phyloP scores from a whole-genome alignment of 306 rosid species.

The Albizia julibrissin region DNA sequence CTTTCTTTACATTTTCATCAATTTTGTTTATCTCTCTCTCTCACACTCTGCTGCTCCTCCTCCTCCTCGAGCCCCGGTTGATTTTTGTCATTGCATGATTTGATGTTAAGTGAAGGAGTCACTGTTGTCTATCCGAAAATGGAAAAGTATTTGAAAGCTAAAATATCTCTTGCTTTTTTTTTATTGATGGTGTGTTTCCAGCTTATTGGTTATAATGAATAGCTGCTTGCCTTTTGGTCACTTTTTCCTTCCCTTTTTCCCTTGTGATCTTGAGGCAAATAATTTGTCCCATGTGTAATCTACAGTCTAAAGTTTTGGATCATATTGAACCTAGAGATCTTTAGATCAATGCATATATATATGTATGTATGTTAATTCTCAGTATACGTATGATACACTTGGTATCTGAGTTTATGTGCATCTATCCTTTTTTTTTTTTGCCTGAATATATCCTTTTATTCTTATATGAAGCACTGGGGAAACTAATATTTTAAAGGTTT shows the following conservation, averaged over 20 bases:
- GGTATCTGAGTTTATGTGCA: not conserved
- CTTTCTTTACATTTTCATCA: not conserved
- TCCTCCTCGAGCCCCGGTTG: slow-evolving; percentile 14
- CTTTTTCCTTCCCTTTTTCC: not conserved
- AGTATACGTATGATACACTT: not conserved
- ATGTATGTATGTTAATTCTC: not conserved
- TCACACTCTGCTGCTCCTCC: not conserved
- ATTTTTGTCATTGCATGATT: slow-evolving; percentile 34
- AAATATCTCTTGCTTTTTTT: slow-evolving; percentile 12
- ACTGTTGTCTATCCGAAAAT: slow-evolving; percentile 38
- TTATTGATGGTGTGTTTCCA: not conserved
- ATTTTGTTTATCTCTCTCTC: not conserved
- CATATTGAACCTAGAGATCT: slow-evolving; percentile 11
- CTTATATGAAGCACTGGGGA: not conserved
- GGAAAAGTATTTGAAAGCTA: slow-evolving; percentile 29
- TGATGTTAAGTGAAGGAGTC: slow-evolving; percentile 31
- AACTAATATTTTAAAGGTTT: not conserved
- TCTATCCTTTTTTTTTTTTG: not conserved
- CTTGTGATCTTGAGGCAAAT: slow-evolving; percentile 7
- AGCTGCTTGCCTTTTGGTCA: slow-evolving; percentile 25
- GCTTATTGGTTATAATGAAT: slow-evolving; percentile 1
- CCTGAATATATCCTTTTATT: not conserved
- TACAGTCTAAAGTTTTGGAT: slow-evolving; percentile 43
- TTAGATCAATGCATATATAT: not conserved
- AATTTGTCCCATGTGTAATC: slow-evolving; percentile 45